phyloP scores from a whole-genome alignment of 2,329 filamentous ascomycete genomes.

The Diaporthe nobilis region DNA sequence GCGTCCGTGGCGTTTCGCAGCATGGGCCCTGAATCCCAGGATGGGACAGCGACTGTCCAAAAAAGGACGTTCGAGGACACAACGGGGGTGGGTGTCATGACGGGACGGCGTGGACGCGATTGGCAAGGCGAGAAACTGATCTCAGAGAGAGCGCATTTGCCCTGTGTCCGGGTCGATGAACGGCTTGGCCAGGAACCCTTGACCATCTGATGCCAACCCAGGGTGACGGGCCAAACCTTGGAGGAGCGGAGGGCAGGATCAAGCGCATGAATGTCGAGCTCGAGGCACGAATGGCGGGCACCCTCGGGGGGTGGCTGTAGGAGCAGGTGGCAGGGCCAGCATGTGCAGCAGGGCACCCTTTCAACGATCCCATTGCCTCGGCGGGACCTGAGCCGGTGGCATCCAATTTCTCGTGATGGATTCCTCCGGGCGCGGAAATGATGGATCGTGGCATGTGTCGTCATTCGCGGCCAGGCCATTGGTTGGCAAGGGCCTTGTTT shows the following conservation, averaged over 20 bases:
- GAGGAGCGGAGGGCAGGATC: slow-evolving; percentile 19
- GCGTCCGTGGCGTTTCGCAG: slow-evolving; percentile 30
- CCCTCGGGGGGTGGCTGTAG: slow-evolving; percentile 22
- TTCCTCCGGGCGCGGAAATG: slow-evolving; percentile 34
- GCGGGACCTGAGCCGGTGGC: slow-evolving; percentile 29
- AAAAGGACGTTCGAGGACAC: slow-evolving; percentile 19
- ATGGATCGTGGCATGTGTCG: slow-evolving; percentile 33
- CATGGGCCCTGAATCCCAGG: slow-evolving; percentile 24
- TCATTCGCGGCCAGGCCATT: slow-evolving; percentile 29
- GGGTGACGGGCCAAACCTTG: slow-evolving; percentile 33
- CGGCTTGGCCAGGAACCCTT: slow-evolving; percentile 28
- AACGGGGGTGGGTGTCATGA: slow-evolving; percentile 32
- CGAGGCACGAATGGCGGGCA: slow-evolving; percentile 13
- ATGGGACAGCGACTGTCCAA: slow-evolving; percentile 14
- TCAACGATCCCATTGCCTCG: slow-evolving; percentile 32
- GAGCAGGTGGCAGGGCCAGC: slow-evolving; percentile 20
- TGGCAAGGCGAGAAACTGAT: slow-evolving; percentile 23
- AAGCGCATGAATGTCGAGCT: slow-evolving; percentile 32
- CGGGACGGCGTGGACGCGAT: slow-evolving; percentile 20
- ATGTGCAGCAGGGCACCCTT: slow-evolving; percentile 28
- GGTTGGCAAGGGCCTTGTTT: slow-evolving; percentile 26
- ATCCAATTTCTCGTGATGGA: slow-evolving; percentile 34
- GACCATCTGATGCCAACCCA: slow-evolving; percentile 37
- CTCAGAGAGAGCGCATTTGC: slow-evolving; percentile 23
- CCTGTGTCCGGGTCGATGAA: slow-evolving; percentile 14